phyloP scores from a whole-genome alignment of 2,329 filamentous ascomycete species.

The Venturia oleaginea region DNA sequence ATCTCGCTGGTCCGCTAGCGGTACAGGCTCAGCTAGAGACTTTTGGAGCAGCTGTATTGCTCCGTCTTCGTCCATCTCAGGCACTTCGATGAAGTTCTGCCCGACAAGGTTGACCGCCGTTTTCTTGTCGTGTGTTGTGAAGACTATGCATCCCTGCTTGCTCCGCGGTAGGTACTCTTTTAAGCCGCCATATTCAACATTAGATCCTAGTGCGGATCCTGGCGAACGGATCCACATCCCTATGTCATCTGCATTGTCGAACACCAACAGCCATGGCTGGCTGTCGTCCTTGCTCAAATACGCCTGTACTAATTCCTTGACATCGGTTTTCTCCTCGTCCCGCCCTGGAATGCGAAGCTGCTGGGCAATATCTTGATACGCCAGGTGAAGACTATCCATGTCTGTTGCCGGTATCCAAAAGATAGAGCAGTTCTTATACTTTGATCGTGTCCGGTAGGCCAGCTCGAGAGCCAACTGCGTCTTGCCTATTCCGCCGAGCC shows the following conservation, averaged over 20 bases:
- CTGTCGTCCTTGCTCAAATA: conserved; percentile 16
- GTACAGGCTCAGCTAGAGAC: too few relatives aligned
- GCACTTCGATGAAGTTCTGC: conserved; percentile 23
- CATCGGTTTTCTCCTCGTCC: conserved; percentile 19
- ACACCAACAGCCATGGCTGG: conserved; percentile 30
- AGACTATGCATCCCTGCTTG: conserved; percentile 26
- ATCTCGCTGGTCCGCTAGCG: too few relatives aligned
- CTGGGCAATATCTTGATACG: conserved; percentile 27
- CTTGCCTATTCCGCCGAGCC: too few relatives aligned
- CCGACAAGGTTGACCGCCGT: conserved; percentile 22
- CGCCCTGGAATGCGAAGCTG: conserved; percentile 23
- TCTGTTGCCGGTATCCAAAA: conserved; percentile 38
- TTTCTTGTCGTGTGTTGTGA: conserved; percentile 31
- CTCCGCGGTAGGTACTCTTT: conserved; percentile 22
- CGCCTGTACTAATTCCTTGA: conserved; percentile 18
- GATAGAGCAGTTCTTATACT: conserved; percentile 29
- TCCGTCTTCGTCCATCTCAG: conserved; percentile 25
- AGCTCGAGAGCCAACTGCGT: too few relatives aligned
- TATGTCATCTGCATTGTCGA: conserved; percentile 36
- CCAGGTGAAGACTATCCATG: conserved; percentile 31
- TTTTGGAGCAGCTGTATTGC: too few relatives aligned
- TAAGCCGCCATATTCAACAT: neutral
- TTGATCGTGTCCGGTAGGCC: conserved; percentile 29
- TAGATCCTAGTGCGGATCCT: neutral
- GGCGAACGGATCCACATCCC: conserved; percentile 15